These are phyloP conservation scores for Colletotrichum graminicola DNA, from an alignment of 2,329 filamentous ascomycete genomes.

Conservation along the genomic window DNA sequence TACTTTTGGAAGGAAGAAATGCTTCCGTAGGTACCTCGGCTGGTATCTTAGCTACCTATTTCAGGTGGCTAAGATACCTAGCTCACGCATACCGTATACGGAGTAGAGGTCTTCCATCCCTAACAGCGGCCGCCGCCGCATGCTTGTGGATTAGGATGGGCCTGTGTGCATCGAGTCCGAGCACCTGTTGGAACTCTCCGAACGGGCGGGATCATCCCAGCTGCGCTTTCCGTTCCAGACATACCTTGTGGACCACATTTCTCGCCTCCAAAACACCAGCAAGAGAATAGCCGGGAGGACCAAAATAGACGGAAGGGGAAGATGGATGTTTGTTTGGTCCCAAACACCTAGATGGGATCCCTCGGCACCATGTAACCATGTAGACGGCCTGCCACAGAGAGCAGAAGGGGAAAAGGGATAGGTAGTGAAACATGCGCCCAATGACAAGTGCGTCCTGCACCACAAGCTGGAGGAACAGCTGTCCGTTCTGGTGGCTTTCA, in stretches of 20 bases:
- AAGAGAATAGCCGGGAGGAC: background rate
- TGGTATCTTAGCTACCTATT: too few species aligned
- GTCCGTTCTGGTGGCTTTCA: background rate
- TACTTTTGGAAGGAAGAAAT: background rate
- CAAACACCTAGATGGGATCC: background rate
- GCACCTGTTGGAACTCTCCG: slow-evolving; percentile 29
- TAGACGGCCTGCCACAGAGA: slow-evolving; percentile 25
- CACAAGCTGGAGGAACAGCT: slow-evolving; percentile 14
- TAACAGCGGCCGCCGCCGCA: too few species aligned
- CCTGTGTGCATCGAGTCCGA: slow-evolving; percentile 28
- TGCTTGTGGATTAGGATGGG: background rate
- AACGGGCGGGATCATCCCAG: slow-evolving; percentile 36
- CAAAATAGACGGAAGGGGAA: slow-evolving; percentile 34
- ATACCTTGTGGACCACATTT: background rate
- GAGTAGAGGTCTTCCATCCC: too few species aligned
- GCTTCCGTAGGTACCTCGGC: background rate
- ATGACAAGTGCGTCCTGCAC: slow-evolving; percentile 27
- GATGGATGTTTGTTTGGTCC: slow-evolving; percentile 25
- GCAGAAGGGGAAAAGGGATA: slow-evolving; percentile 2
- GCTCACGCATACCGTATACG: too few species aligned
- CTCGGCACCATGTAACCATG: slow-evolving; percentile 27
- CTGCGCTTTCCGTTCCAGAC: slow-evolving; percentile 24
- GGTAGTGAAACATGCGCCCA: slow-evolving; percentile 30
- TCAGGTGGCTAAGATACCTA: too few species aligned
- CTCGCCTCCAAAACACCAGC: slow-evolving; percentile 23